phyloP scores from a whole-genome alignment of 179 eudicot genomes.

The Actinidia chinensis region DNA sequence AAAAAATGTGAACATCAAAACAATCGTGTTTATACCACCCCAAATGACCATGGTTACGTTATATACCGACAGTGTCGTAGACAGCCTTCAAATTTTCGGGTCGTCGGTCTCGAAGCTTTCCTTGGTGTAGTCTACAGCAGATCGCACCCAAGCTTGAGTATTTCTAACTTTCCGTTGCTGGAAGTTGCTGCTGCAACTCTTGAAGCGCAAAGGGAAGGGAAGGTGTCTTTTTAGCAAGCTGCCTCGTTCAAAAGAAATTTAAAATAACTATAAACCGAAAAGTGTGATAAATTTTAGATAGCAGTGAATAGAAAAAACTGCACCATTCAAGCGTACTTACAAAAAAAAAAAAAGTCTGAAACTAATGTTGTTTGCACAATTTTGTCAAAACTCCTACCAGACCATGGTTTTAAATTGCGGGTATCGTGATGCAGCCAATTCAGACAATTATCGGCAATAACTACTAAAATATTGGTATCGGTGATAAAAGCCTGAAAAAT shows the following conservation, averaged over 20 bases:
- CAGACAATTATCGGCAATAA: too few species aligned
- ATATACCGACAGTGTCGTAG: conserved; percentile 86
- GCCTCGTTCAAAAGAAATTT: conserved; percentile 15
- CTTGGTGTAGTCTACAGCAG: conserved; percentile 84
- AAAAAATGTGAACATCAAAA: background rate
- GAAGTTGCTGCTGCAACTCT: conserved; percentile 94
- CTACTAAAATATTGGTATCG: too few species aligned
- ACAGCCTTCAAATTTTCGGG: conserved; percentile 84
- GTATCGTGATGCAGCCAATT: too few species aligned
- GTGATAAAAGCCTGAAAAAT: too few species aligned
- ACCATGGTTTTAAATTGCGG: too few species aligned
- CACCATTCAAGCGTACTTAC: too few species aligned
- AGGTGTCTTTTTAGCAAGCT: conserved; percentile 93
- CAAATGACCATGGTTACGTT: background rate
- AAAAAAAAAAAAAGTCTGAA: background rate
- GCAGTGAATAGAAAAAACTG: too few species aligned
- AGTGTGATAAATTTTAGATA: too few species aligned
- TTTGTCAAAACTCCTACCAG: too few species aligned
- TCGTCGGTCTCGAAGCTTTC: conserved; percentile 81
- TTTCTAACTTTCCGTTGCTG: conserved; percentile 76
- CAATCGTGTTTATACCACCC: too few species aligned
- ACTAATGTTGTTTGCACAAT: background rate
- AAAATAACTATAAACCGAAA: background rate
- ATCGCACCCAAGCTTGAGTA: conserved; percentile 93
- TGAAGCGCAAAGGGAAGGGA: conserved; percentile 96